A percentile compares a stretch with the other conserved stretches of the same genome.
These are phyloP conservation scores for Viola odorata DNA, from an alignment of 345 rosid species.

Conservation along the genomic window DNA sequence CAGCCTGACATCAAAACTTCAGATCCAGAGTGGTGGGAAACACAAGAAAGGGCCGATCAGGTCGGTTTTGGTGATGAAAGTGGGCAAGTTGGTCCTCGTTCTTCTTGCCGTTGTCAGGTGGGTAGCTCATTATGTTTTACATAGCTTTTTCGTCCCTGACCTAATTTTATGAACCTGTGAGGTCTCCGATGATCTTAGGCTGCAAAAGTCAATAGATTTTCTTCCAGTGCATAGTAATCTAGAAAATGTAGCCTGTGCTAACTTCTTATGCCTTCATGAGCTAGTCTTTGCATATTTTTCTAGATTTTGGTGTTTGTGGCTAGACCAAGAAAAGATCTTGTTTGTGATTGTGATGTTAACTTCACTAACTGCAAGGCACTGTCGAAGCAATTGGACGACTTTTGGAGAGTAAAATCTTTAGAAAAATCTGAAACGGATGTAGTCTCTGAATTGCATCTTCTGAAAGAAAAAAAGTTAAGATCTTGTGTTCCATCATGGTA, in stretches of 20 bases:
- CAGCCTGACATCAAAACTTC: slow-evolving; percentile 33
- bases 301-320: neutral
- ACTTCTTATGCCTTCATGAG: neutral
- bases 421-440: neutral
- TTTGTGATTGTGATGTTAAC: neutral
- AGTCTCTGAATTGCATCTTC: neutral
- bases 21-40: slow-evolving; percentile 89
- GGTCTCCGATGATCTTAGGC: neutral
- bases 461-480: neutral
- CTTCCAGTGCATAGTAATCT: neutral
- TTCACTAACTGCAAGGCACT: neutral
- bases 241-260: neutral
- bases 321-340: neutral
- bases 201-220: too few species aligned
- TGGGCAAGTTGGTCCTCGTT: slow-evolving; percentile 88
- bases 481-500: neutral
- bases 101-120: slow-evolving; percentile 96
- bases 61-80: slow-evolving; percentile 46
- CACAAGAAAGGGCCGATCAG: slow-evolving; percentile 71
- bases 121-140: slow-evolving; percentile 14
- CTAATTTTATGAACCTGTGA: neutral
- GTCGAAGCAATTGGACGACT: neutral
- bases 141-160: slow-evolving; percentile 3
- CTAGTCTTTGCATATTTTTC: too few species aligned
- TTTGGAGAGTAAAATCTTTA: neutral